phyloP scores from a whole-genome alignment of 169 alveolate genomes.

The Plasmodium sp. region DNA sequence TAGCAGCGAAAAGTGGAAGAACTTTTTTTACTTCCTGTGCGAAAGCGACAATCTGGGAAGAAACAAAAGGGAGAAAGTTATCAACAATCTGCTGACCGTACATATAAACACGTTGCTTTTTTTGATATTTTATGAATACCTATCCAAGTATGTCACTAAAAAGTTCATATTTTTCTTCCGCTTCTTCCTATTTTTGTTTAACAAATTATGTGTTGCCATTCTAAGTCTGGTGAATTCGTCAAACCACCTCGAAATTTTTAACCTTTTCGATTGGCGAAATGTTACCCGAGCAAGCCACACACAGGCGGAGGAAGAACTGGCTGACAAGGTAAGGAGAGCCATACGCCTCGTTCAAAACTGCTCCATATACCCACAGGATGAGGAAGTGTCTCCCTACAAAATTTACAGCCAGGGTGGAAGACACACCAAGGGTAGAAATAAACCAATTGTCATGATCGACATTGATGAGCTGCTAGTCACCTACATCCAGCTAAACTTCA shows the following conservation, averaged over 20 bases:
- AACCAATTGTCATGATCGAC: slow-evolving; percentile 38
- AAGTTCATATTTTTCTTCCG: slow-evolving; percentile 38
- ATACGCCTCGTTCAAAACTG: neutral
- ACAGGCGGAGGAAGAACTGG: neutral
- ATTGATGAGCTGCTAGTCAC: slow-evolving; percentile 72
- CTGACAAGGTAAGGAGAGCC: slow-evolving; percentile 1
- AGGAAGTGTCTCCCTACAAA: neutral
- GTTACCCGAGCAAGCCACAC: neutral
- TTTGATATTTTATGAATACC: slow-evolving; percentile 42
- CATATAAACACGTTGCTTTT: slow-evolving; percentile 66
- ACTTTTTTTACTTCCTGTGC: slow-evolving; percentile 11
- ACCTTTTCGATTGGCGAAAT: slow-evolving; percentile 20
- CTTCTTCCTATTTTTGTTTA: slow-evolving; percentile 27
- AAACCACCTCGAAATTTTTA: slow-evolving; percentile 46
- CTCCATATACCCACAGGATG: neutral
- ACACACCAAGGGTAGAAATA: neutral
- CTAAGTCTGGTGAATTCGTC: slow-evolving; percentile 18
- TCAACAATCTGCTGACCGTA: slow-evolving; percentile 25
- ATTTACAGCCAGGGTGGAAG: neutral
- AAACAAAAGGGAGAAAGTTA: slow-evolving; percentile 6
- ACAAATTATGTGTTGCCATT: slow-evolving; percentile 56
- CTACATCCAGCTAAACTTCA: slow-evolving; percentile 47
- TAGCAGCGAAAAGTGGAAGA: slow-evolving; percentile 17
- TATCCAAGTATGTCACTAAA: slow-evolving; percentile 53
- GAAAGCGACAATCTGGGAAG: neutral